phyloP scores from a whole-genome alignment of 805 yeast genomes.

The Tetrapisispora namnaoensis region DNA sequence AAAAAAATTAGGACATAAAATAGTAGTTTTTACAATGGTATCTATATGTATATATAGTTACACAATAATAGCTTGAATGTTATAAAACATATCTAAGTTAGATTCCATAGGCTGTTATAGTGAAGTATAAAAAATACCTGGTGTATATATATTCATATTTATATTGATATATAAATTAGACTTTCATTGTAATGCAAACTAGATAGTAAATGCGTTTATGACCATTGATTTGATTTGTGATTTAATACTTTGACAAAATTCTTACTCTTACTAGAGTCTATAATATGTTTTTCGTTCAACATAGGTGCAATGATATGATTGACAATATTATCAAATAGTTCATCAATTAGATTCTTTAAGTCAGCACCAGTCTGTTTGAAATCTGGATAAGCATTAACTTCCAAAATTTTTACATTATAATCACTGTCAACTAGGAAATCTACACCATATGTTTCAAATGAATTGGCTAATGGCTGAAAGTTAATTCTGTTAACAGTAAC shows the following conservation, averaged over 20 bases:
- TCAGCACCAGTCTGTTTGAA: conserved; percentile 89
- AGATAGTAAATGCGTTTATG: not conserved
- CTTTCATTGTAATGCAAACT: not conserved
- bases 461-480: conserved; percentile 72
- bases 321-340: conserved; percentile 52
- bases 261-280: conserved; percentile 7
- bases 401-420: conserved; percentile 52
- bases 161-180: no score
- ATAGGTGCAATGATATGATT: conserved; percentile 42
- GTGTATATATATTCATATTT: no score
- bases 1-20: no score
- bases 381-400: conserved; percentile 91
- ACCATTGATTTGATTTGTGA: conserved; percentile 30
- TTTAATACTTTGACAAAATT: conserved; percentile 35
- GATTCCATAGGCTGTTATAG: no score
- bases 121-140: no score
- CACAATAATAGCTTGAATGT: no score
- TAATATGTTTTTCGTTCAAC: conserved; percentile 17
- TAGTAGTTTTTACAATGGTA: no score
- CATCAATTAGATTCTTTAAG: conserved; percentile 54
- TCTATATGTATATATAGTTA: no score
- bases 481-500: conserved; percentile 69
- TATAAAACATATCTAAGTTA: no score
- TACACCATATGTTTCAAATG: conserved; percentile 80
- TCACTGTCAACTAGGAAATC: conserved; percentile 69